phyloP scores from a whole-genome alignment of 257 asterid genomes.

The Ligustrum vulgare region DNA sequence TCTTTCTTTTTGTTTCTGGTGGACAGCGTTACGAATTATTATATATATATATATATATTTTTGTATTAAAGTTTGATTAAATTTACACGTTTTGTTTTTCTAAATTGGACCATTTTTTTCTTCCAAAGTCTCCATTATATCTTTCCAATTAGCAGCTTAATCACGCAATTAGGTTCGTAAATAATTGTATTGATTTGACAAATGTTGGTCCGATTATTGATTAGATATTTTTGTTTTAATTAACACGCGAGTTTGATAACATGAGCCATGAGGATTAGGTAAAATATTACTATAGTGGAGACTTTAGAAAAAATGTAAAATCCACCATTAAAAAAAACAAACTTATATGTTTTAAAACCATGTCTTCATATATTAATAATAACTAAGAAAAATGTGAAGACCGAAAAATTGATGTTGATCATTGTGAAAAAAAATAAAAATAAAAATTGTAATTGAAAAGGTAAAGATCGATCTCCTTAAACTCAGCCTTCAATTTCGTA shows the following conservation, averaged over 20 bases:
- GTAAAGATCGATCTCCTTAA: no score
- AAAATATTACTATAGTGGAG: neutral
- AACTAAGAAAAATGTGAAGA: no score
- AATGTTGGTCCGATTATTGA: constrained; percentile 6
- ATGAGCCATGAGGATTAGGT: constrained; percentile 20
- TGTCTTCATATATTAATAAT: no score
- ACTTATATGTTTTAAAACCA: no score
- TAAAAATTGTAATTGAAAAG: no score
- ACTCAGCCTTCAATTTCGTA: no score
- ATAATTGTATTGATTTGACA: constrained; percentile 13
- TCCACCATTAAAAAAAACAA: no score
- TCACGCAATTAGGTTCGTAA: neutral
- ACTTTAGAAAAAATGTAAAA: no score
- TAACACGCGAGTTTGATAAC: neutral
- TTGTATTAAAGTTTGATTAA: neutral
- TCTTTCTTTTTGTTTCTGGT: neutral
- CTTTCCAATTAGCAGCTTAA: constrained; percentile 11
- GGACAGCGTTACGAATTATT: neutral
- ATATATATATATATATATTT: neutral
- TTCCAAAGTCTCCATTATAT: no score
- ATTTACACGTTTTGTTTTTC: neutral
- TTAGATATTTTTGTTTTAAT: neutral
- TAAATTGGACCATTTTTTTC: neutral
- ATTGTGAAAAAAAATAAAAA: no score
- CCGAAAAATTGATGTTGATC: no score